These are phyloP conservation scores for Psidium friedrichsthalianum DNA, from an alignment of 345 rosid genomes.

Conservation along the genomic window DNA sequence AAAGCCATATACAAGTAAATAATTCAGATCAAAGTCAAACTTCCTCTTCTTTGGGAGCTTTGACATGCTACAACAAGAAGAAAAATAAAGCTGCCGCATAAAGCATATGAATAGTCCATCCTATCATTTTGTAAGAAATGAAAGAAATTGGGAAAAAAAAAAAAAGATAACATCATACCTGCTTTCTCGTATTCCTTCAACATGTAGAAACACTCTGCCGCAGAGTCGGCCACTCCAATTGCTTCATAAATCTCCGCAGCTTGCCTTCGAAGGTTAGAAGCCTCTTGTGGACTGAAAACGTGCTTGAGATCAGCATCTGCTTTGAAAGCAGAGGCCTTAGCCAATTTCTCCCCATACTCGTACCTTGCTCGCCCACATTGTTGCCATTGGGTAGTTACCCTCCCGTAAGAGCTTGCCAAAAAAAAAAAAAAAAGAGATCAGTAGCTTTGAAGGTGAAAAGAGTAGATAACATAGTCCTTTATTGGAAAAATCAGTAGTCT, in stretches of 20 bases:
- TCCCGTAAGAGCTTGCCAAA: slow-evolving; percentile 24
- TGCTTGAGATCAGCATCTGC: slow-evolving; percentile 26
- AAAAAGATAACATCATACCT: background rate
- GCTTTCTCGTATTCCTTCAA: slow-evolving; percentile 18
- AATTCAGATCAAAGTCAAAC: background rate
- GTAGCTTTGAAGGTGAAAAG: background rate
- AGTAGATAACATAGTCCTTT: background rate
- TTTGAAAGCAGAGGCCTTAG: slow-evolving; percentile 33
- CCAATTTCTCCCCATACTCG: slow-evolving; percentile 20
- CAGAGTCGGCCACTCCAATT: slow-evolving; percentile 32
- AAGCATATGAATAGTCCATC: background rate
- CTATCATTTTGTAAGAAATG: background rate
- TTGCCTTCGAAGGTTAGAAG: slow-evolving; percentile 17
- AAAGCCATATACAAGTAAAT: background rate
- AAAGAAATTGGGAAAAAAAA: background rate
- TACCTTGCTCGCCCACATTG: slow-evolving; percentile 34
- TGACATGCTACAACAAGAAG: background rate
- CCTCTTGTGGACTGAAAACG: slow-evolving; percentile 20
- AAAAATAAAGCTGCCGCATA: background rate
- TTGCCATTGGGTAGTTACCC: slow-evolving; percentile 33
- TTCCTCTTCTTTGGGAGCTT: background rate
- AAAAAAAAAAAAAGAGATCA: background rate
- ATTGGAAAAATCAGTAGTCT: background rate
- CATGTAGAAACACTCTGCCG: slow-evolving; percentile 32
- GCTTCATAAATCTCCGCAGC: slow-evolving; percentile 37